Conservation (phyloP, 208 protist genomes). For the Leishmania amazonensis region DNA sequence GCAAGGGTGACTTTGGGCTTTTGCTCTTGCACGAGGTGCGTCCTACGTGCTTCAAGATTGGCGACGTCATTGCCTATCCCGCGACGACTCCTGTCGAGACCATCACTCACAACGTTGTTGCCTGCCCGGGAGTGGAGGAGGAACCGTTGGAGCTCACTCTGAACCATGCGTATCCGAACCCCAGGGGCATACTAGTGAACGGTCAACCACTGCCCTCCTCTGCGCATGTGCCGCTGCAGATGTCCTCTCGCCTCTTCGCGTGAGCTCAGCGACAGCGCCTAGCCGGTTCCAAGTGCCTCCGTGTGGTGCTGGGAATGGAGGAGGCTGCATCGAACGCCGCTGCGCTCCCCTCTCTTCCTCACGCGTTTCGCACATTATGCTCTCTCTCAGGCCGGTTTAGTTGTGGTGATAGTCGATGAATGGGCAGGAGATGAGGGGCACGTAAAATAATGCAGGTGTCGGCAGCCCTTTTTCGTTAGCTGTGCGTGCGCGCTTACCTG, state of each 20-base stretch:
- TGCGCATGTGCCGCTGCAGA: conserved; percentile 50
- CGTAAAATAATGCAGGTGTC: too few relatives aligned
- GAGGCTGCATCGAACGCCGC: background rate
- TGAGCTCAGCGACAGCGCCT: conserved; percentile 15
- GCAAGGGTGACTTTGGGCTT: conserved; percentile 43
- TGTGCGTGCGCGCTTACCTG: background rate
- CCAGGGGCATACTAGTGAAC: conserved; percentile 61
- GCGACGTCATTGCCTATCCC: conserved; percentile 55
- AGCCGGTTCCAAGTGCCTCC: background rate
- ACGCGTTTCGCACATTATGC: background rate
- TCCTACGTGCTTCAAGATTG: conserved; percentile 56
- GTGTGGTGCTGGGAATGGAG: background rate
- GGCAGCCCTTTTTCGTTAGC: background rate
- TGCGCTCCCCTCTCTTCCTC: background rate
- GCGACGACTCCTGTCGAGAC: conserved; percentile 24
- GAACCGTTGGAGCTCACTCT: conserved; percentile 37
- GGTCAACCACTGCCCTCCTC: conserved; percentile 46
- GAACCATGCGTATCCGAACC: conserved; percentile 50
- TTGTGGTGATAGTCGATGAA: too few relatives aligned
- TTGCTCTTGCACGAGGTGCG: conserved; percentile 69
- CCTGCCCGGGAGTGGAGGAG: conserved; percentile 41
- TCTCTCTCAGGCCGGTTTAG: background rate
- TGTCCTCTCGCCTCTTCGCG: conserved; percentile 80
- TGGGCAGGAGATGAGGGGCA: background rate
- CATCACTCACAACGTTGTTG: conserved; percentile 53